A percentile compares a stretch with the other conserved stretches of the same genome.
Evolutionary conservation across 176 grass and related monocot genomes (phyloP).

Genomic region (Carex pumila): DNA sequence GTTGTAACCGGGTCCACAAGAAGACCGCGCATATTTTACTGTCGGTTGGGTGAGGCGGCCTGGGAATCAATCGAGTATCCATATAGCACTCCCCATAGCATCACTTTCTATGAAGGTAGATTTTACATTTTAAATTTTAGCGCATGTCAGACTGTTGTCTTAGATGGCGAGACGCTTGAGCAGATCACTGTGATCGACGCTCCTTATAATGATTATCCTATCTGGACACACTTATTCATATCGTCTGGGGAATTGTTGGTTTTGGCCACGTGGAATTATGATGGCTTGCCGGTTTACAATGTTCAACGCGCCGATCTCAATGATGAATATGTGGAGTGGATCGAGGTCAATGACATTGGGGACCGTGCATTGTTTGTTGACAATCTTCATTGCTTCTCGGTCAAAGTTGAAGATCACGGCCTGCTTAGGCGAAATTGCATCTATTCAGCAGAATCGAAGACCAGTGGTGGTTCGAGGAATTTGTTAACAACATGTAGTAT

Average conservation of each 20-base stretch:
- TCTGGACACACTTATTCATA: background rate
- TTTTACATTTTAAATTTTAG: background rate
- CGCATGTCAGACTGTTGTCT: background rate
- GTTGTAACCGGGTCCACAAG: background rate
- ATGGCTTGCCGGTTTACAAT: no score
- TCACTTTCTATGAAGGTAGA: slow-evolving; percentile 3
- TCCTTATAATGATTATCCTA: no score
- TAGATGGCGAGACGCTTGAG: background rate
- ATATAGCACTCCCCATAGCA: background rate
- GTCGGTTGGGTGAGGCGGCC: background rate
- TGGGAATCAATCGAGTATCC: background rate
- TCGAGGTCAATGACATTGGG: background rate
- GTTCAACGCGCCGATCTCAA: background rate
- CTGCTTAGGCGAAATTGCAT: background rate
- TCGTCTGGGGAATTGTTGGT: slow-evolving; percentile 1
- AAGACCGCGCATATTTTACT: background rate
- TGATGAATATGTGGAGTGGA: slow-evolving; percentile 5
- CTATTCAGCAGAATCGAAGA: background rate
- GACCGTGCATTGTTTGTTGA: slow-evolving; percentile 10
- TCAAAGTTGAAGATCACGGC: background rate
- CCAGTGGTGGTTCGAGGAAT: background rate
- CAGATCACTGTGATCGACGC: background rate
- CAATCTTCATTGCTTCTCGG: background rate
- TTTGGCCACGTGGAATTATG: background rate
- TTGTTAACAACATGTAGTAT: background rate